Conservation (phyloP, 768 basidiomycete genomes). For the Clavulina sp. region DNA sequence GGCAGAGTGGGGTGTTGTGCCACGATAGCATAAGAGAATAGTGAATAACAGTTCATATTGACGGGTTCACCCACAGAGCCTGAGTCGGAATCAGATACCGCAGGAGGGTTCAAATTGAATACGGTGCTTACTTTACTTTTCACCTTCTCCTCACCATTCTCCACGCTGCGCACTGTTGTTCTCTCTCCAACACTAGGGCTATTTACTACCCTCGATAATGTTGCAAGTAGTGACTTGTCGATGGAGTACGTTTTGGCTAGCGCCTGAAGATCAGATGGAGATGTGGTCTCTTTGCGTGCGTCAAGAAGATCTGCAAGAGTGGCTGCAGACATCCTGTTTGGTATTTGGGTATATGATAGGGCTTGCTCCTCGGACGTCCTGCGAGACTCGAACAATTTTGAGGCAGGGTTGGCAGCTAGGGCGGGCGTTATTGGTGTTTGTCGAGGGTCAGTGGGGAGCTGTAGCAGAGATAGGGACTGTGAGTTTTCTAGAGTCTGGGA, state of each 20-base stretch:
- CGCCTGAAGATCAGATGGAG: slow-evolving; percentile 26
- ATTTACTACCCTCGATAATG: slow-evolving; percentile 38
- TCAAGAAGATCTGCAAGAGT: slow-evolving; percentile 42
- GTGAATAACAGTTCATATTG: neutral
- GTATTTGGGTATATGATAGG: slow-evolving; percentile 22
- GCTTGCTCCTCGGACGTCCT: slow-evolving; percentile 39
- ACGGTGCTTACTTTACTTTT: slow-evolving; percentile 30
- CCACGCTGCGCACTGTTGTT: slow-evolving; percentile 26
- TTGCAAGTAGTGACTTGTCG: slow-evolving; percentile 33
- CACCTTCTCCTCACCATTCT: slow-evolving; percentile 38
- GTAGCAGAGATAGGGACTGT: slow-evolving; percentile 8
- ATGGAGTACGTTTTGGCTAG: slow-evolving; percentile 39
- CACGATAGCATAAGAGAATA: too few relatives aligned
- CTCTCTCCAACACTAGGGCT: slow-evolving; percentile 41
- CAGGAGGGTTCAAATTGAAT: neutral
- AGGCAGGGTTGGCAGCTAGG: slow-evolving; percentile 21
- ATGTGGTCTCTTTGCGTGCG: slow-evolving; percentile 34
- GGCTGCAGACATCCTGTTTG: slow-evolving; percentile 38
- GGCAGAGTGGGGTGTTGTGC: too few relatives aligned
- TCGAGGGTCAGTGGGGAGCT: too few relatives aligned
- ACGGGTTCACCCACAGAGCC: neutral
- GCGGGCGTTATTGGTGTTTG: too few relatives aligned
- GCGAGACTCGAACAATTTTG: slow-evolving; percentile 36
- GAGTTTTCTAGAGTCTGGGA: slow-evolving; percentile 23
- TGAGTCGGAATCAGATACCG: neutral